A percentile compares a stretch with the other conserved stretches of the same genome.
Conservation (phyloP, 2,329 filamentous ascomycete species). For the Coleophoma crateriformis region DNA sequence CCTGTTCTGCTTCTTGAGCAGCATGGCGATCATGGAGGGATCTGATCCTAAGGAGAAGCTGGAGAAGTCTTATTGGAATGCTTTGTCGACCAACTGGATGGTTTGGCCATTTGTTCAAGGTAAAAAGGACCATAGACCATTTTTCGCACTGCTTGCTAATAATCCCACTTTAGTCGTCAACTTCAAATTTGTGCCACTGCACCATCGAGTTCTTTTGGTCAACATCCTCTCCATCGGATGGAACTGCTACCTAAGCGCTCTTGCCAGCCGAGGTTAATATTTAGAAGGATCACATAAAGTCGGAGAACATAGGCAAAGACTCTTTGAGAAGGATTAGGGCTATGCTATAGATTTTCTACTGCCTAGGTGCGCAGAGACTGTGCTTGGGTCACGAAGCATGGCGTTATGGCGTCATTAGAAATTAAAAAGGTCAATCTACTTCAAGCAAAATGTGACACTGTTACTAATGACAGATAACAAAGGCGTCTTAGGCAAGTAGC, state of each 20-base stretch:
- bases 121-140: too few species aligned
- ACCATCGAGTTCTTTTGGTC: constrained; percentile 64
- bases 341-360: too few species aligned
- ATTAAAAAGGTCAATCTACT: neutral
- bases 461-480: neutral
- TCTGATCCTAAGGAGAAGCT: constrained; percentile 54
- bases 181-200: constrained; percentile 64
- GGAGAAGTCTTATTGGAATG: constrained; percentile 50
- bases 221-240: constrained; percentile 61
- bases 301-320: too few species aligned
- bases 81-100: constrained; percentile 64
- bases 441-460: neutral
- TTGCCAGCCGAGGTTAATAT: constrained; percentile 19
- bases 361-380: too few species aligned
- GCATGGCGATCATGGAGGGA: constrained; percentile 63
- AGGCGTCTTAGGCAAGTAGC: neutral
- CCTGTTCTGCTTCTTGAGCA: constrained; percentile 59
- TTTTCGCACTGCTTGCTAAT: neutral
- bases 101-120: constrained; percentile 65
- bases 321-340: too few species aligned
- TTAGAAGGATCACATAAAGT: neutral
- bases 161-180: constrained; percentile 37
- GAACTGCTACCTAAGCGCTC: constrained; percentile 34
- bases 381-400: neutral
- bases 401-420: neutral